Base-by-base conservation (phyloP, 768 basidiomycete genomes). In the Cystofilobasidium macerans region DNA sequence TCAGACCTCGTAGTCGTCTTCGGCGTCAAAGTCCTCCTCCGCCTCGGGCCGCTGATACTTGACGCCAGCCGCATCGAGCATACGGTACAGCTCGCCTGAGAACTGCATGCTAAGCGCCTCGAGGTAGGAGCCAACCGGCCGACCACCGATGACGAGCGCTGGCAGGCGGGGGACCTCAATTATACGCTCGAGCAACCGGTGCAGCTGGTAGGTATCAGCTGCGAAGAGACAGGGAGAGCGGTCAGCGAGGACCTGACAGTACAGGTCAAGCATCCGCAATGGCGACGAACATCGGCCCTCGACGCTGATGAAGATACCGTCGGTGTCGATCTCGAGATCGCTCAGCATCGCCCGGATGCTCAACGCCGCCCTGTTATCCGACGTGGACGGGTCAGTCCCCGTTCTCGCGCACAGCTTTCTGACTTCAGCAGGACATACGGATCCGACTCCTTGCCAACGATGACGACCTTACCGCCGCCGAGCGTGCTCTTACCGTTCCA, bases 121-220 rank as follows among this genome's bases (percentile, higher is more conserved):
- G 30, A 54, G 51, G 30, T 54, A 54, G 9, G 51, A 54, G 7
- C 51, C 51, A 30, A 54, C 32, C 3, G 51, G 51, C 8, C n/a
- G 26, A 5, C 51, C 51, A 8, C 51, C 51, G 20, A 54, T 32
- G 28, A 54, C 22, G 51, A 54, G 51, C 28, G 51, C 51, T 2
- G 51, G 51, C 28, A 54, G 51, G 26, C 51, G 51, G 4, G 51
- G 51, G n/a, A 54, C 51, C 12, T 11, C 2, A 16, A 54, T 54
- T 26, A 54, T 54, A 16, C 51, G 51, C 51, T 54, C 51, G 26
- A 54, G 28, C 4, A 54, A 30, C 2, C 51, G 51, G 30, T 54
- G 28, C 6, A 54, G 51, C 28, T 54, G 51, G 30, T 54, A 54
- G 28, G 51, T 54, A 30, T 54, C 51, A 30, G 51, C 51, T 54